These are phyloP conservation scores for Viola pubescens DNA, from an alignment of 441 rosid species.

Conservation along the genomic window DNA sequence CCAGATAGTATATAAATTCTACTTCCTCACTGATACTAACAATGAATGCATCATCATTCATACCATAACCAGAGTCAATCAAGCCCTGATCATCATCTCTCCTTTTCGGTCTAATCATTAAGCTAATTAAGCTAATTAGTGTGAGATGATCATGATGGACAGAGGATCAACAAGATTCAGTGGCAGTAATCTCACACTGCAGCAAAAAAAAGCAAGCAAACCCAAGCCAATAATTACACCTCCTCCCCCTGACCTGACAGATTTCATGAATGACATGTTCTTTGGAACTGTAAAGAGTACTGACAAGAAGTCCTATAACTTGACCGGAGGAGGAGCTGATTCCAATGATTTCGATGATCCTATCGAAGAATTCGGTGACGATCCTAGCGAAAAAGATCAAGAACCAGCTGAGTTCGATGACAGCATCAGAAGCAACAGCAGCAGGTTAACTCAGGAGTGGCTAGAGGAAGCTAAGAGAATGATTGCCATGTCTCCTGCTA, in stretches of 20 bases:
- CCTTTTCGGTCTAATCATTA: not conserved
- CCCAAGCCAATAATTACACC: not conserved
- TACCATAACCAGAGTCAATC: not conserved
- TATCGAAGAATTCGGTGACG: not conserved
- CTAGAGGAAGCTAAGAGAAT: conserved; percentile 48
- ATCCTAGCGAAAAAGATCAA: not conserved
- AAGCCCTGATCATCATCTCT: not conserved
- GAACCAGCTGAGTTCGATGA: conserved; percentile 42
- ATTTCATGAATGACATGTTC: conserved; percentile 64
- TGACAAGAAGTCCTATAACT: conserved; percentile 37
- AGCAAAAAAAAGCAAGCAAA: not conserved
- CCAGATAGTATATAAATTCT: no score
- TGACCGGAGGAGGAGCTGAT: conserved; percentile 23
- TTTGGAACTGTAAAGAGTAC: conserved; percentile 29
- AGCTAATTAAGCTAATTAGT: no score
- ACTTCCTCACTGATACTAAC: no score
- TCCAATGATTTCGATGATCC: not conserved
- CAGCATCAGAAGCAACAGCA: conserved; percentile 49
- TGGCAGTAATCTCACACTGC: not conserved
- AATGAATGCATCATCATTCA: no score
- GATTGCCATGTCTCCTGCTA: conserved; percentile 39
- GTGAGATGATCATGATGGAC: conserved; percentile 29
- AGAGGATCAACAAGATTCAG: conserved; percentile 9
- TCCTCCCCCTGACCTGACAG: conserved; percentile 41
- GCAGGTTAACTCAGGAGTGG: conserved; percentile 52